phyloP scores from a whole-genome alignment of 352 stramenopile genomes.

The Phytophthora quininea region DNA sequence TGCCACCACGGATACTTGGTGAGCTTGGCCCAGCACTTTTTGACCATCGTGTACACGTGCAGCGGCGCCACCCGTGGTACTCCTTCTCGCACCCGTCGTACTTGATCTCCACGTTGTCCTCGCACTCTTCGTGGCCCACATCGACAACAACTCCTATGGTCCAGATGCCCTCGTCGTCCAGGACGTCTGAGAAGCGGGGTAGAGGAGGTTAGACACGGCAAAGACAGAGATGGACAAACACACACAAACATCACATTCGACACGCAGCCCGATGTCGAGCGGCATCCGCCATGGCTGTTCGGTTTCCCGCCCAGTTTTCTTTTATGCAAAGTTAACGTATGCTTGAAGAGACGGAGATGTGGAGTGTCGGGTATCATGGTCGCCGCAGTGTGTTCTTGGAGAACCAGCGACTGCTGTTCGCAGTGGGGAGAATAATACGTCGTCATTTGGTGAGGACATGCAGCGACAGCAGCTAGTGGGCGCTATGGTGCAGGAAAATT shows the following conservation, averaged over 20 bases:
- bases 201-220: neutral
- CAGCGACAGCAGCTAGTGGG: slow-evolving; percentile 35
- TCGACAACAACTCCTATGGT: slow-evolving; percentile 79
- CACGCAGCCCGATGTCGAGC: slow-evolving; percentile 69
- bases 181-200: slow-evolving; percentile 49
- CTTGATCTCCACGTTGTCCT: slow-evolving; percentile 75
- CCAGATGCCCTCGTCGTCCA: slow-evolving; percentile 87
- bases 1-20: slow-evolving; percentile 88
- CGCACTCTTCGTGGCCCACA: slow-evolving; percentile 56
- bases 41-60: slow-evolving; percentile 85
- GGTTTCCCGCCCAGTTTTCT: slow-evolving; percentile 12
- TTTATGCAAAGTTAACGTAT: neutral
- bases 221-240: neutral
- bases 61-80: slow-evolving; percentile 80
- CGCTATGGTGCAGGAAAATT: slow-evolving; percentile 38
- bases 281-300: slow-evolving; percentile 42
- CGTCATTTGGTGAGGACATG: slow-evolving; percentile 5
- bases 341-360: slow-evolving; percentile 40
- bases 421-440: slow-evolving; percentile 31
- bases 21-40: slow-evolving; percentile 88
- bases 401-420: slow-evolving; percentile 60
- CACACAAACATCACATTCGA: slow-evolving; percentile 49
- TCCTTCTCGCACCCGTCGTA: slow-evolving; percentile 85
- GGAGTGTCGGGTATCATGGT: slow-evolving; percentile 50
- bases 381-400: slow-evolving; percentile 38